Evolutionary conservation across 257 asterid genomes (phyloP).

Genomic region (Gardenia jasminoides): DNA sequence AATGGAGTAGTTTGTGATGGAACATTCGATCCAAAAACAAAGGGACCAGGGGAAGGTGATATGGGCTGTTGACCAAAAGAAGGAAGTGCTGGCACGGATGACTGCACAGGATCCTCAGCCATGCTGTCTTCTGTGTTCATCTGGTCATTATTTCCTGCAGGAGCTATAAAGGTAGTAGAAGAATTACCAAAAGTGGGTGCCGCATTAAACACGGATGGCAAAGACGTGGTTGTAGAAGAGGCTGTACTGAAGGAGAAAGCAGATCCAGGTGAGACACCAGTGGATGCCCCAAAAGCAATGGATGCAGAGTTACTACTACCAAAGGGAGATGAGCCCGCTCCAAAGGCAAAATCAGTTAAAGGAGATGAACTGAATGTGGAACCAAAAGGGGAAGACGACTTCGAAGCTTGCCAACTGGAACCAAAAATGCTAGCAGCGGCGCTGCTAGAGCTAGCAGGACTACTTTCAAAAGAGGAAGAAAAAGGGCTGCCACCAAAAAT

Average conservation of each 20-base stretch:
- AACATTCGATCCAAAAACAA: constrained; percentile 46
- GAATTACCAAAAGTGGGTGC: constrained; percentile 33
- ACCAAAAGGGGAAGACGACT: constrained; percentile 37
- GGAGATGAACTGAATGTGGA: constrained; percentile 39
- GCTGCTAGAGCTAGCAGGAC: constrained; percentile 35
- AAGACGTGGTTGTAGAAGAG: constrained; percentile 34
- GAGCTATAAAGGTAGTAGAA: constrained; percentile 17
- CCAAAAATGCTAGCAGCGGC: constrained; percentile 38
- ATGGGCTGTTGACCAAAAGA: constrained; percentile 49
- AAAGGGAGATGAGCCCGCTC: constrained; percentile 44
- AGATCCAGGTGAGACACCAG: constrained; percentile 35
- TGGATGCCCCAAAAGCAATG: constrained; percentile 34
- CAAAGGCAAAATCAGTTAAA: constrained; percentile 47
- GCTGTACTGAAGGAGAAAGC: constrained; percentile 36
- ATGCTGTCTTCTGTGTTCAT: constrained; percentile 83
- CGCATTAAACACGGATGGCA: constrained; percentile 21
- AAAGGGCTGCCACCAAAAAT: constrained; percentile 42
- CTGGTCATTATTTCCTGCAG: constrained; percentile 56
- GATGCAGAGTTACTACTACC: constrained; percentile 35
- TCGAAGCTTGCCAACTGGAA: constrained; percentile 42
- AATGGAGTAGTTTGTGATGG: constrained; percentile 45
- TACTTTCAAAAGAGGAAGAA: constrained; percentile 41
- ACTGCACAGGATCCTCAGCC: constrained; percentile 83
- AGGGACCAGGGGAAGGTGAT: constrained; percentile 45
- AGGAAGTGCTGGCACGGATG: constrained; percentile 38